These are phyloP conservation scores for Solanum hybrid DNA, from an alignment of 305 asterid species.

Conservation along the genomic window DNA sequence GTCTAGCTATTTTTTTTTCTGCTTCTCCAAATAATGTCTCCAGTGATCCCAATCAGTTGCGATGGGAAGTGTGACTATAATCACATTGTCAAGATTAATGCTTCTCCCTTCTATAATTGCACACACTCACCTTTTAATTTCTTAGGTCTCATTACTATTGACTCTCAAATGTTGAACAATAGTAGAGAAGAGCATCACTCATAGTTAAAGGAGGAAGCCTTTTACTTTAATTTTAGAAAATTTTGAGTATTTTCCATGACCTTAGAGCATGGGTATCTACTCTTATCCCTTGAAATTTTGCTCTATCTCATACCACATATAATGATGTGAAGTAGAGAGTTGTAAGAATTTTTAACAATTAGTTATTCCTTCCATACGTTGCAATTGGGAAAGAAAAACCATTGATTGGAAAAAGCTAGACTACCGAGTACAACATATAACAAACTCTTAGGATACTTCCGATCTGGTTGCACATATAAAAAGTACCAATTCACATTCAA, in stretches of 20 bases:
- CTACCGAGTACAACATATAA: not conserved
- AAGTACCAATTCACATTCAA: not conserved
- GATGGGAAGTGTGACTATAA: not conserved
- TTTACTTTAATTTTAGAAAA: not conserved
- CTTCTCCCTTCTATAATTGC: not conserved
- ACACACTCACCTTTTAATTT: not conserved
- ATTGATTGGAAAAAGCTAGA: not conserved
- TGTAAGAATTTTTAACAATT: not conserved
- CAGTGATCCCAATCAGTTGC: not conserved
- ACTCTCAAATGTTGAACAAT: not conserved
- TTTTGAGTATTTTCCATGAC: not conserved
- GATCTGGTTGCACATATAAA: not conserved
- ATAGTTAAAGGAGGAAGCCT: not conserved
- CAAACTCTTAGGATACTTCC: not conserved
- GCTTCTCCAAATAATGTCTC: not conserved
- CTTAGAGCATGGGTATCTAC: not conserved
- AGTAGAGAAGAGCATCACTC: not conserved
- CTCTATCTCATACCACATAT: not conserved
- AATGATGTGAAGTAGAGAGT: not conserved
- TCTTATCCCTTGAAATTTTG: not conserved
- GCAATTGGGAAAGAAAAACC: not conserved
- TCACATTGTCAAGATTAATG: not conserved
- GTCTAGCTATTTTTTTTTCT: not conserved
- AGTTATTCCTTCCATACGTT: not conserved
- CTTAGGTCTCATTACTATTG: not conserved